phyloP scores from a whole-genome alignment of 495 filamentous ascomycete genomes.

The Aspergillus indologenus region DNA sequence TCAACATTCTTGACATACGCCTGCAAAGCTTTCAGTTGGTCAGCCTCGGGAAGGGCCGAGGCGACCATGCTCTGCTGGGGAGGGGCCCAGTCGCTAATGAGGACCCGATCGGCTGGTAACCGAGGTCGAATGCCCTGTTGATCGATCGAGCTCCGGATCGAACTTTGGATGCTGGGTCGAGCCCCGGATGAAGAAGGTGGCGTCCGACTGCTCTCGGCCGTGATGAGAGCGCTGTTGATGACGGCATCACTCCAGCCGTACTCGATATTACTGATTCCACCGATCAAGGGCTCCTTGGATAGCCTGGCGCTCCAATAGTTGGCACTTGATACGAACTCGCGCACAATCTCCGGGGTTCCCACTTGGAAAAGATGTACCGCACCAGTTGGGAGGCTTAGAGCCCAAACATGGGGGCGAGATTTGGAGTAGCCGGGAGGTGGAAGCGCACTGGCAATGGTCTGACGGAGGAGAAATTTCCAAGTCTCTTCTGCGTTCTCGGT shows the following conservation, averaged over 20 bases:
- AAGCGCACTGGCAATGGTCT: constrained; percentile 87
- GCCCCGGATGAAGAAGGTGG: constrained; percentile 43
- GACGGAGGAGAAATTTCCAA: constrained; percentile 81
- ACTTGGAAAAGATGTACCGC: constrained; percentile 97
- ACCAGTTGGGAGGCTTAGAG: constrained; percentile 84
- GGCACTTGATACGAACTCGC: constrained; percentile 88
- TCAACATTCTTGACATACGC: constrained; percentile 83
- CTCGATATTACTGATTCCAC: constrained; percentile 93
- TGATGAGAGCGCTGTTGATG: constrained; percentile 69
- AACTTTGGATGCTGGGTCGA: constrained; percentile 66
- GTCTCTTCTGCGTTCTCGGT: constrained; percentile 88
- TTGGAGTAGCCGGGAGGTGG: constrained; percentile 93
- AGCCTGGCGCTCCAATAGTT: constrained; percentile 98
- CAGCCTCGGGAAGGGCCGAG: constrained; percentile 68
- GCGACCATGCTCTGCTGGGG: constrained; percentile 86
- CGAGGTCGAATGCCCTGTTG: constrained; percentile 58
- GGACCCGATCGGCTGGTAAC: constrained; percentile 80
- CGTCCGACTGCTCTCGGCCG: constrained; percentile 44
- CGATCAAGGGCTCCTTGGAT: constrained; percentile 86
- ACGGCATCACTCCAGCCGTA: constrained; percentile 95
- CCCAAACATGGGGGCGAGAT: constrained; percentile 88
- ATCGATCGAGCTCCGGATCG: constrained; percentile 69
- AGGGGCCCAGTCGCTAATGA: constrained; percentile 91
- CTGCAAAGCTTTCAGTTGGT: constrained; percentile 72
- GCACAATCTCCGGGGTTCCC: constrained; percentile 90